A percentile compares a stretch with the other conserved stretches of the same genome.
These are phyloP conservation scores for Fusarium zealandicum DNA, from an alignment of 2,329 filamentous ascomycete genomes.

Conservation along the genomic window DNA sequence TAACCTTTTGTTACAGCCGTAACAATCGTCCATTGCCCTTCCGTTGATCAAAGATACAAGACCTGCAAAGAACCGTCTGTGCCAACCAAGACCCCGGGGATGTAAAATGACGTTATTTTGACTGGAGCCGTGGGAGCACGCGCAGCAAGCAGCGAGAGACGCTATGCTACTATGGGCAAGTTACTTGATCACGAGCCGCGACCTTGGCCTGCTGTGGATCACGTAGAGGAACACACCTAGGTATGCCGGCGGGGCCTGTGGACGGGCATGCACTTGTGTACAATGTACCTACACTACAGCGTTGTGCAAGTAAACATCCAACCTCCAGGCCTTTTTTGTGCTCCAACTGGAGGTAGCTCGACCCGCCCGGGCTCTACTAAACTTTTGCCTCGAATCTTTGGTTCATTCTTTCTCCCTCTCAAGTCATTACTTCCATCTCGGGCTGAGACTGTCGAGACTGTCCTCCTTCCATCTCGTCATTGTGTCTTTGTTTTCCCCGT, in stretches of 20 bases:
- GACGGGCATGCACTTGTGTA: conserved; percentile 3
- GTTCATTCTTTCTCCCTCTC: background rate
- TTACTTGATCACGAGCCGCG: conserved; percentile 36
- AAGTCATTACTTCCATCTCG: background rate
- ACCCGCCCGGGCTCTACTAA: background rate
- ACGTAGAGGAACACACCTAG: conserved; percentile 17
- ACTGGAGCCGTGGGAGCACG: conserved; percentile 30
- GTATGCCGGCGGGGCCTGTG: conserved; percentile 9
- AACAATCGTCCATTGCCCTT: background rate
- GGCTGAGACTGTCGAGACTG: background rate
- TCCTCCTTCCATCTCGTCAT: conserved; percentile 7
- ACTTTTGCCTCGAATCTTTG: too few species aligned
- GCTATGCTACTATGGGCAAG: conserved; percentile 30
- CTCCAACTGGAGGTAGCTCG: background rate
- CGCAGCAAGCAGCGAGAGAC: conserved; percentile 30
- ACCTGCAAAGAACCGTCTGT: conserved; percentile 24
- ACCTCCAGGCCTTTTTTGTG: conserved; percentile 11
- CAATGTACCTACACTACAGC: conserved; percentile 14
- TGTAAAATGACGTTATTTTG: conserved; percentile 38
- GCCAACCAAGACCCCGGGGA: conserved; percentile 26
- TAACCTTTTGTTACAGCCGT: background rate
- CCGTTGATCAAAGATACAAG: conserved; percentile 17
- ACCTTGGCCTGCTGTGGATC: conserved; percentile 34
- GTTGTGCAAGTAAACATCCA: conserved; percentile 12
- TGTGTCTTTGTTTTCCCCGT: background rate